phyloP scores from a whole-genome alignment of 2,329 filamentous ascomycete species.

The Beauveria varroae region DNA sequence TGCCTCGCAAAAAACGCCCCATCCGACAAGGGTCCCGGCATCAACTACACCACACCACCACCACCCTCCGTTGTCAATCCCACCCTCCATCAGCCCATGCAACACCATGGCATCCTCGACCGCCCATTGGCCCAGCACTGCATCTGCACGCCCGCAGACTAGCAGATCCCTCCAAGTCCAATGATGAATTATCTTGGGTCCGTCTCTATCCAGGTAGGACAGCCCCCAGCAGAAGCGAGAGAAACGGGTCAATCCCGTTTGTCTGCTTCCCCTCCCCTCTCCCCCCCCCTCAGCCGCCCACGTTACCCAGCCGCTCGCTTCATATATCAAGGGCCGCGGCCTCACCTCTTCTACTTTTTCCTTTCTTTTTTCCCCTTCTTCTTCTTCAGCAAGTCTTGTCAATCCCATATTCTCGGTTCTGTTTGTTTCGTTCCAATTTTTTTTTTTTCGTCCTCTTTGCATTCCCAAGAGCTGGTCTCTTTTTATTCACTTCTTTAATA shows the following conservation, averaged over 20 bases:
- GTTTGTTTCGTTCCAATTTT: slow-evolving; percentile 25
- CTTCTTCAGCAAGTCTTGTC: slow-evolving; percentile 45
- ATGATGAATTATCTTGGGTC: neutral
- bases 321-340: slow-evolving; percentile 18
- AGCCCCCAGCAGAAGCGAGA: no score
- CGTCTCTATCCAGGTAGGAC: neutral
- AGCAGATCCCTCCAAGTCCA: neutral
- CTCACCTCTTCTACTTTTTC: slow-evolving; percentile 29
- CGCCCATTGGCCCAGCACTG: neutral
- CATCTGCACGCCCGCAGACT: neutral
- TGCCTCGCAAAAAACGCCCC: no score
- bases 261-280: neutral
- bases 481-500: slow-evolving; percentile 23
- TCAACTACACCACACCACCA: neutral
- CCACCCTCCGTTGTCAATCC: neutral
- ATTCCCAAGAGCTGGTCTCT: slow-evolving; percentile 49
- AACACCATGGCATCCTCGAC: neutral
- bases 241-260: neutral
- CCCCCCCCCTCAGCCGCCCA: neutral
- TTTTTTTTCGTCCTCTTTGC: slow-evolving; percentile 31
- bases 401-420: slow-evolving; percentile 33
- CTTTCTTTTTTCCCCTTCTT: slow-evolving; percentile 34
- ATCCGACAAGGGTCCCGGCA: no score
- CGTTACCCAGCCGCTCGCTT: neutral
- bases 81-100: slow-evolving; percentile 1